Base-by-base conservation (phyloP, 148 eudicot species). In the Suaeda aralocaspica region DNA sequence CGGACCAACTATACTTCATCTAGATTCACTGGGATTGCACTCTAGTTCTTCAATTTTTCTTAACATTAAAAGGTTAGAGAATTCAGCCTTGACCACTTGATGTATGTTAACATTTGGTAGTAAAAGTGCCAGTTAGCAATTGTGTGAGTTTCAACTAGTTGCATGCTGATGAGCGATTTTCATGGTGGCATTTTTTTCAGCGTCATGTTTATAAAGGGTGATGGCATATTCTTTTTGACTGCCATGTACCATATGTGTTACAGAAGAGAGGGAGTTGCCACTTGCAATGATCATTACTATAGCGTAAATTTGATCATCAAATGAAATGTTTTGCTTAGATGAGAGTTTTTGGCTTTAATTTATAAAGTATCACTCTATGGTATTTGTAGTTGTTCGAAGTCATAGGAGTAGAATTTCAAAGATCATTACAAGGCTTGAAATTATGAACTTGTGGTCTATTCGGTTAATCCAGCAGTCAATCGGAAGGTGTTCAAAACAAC, bases 1-100 rank as follows among this genome's bases (percentile, higher is more conserved):
- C 9, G 93, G 96, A 45, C 88, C 83, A 4, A 67, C 83, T 64
- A 66, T 94, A 62, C 99, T 91, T 81, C 99, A 94, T 84, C 77
- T 91, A 76, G 99, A 94, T 84, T 94, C 99, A 11, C 74, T 91
- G 78, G 88, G 90, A 72, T 70, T 85, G 69, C 99, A 94, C 80
- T 24, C 2, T 48, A 91, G 93, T 74, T 36, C 33, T 19, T 67
- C 73, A 3, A 82, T 94, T 39, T 84, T 91, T 72, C 71, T 56
- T 4, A 83, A 87, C 49, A 78, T 94, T 51, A 91, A 66, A 72
- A 85, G 91, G 97, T 91, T 51, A 62, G 59, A 52, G 62, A 44
- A 14, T 21, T 42, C 13, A 4, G 22, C 28, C 48, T 12, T 42
- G 29, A 13, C 13, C 14, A 34, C 45, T 22, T 63, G 19, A 6